Evolutionary conservation across 495 filamentous ascomycete species (phyloP).

Genomic region (Rhypophila decipiens): DNA sequence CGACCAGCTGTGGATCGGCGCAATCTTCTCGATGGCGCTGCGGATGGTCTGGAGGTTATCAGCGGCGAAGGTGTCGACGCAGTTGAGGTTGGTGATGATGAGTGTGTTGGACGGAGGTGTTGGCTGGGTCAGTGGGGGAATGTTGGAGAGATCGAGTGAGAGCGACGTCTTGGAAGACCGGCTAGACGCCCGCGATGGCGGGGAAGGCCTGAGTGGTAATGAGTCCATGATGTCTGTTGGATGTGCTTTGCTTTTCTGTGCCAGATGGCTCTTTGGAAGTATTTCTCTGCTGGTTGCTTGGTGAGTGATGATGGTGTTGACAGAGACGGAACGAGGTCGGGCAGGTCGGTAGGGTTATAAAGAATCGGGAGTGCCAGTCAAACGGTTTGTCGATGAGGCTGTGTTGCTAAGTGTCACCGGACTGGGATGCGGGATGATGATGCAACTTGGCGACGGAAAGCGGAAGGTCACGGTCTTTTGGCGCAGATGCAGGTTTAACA

Average conservation of each 20-base stretch:
- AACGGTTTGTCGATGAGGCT: neutral
- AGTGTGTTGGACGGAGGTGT: conserved; percentile 88
- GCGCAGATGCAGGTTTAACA: no score
- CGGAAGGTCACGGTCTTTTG: no score
- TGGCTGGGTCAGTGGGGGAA: conserved; percentile 74
- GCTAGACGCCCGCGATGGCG: conserved; percentile 27
- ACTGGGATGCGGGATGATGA: no score
- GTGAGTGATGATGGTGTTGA: neutral
- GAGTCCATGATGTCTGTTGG: neutral
- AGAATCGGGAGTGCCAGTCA: neutral
- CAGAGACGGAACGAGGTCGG: neutral
- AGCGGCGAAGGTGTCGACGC: conserved; percentile 71
- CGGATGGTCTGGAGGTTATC: conserved; percentile 71
- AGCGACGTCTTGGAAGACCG: conserved; percentile 48
- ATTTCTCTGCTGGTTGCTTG: neutral
- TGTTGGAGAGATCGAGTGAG: conserved; percentile 71
- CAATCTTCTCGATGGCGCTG: conserved; percentile 58
- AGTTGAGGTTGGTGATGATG: conserved; percentile 81
- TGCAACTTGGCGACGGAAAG: no score
- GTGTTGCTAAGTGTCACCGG: no score
- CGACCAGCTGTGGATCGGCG: conserved; percentile 77
- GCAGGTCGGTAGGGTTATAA: neutral
- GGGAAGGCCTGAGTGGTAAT: conserved; percentile 9
- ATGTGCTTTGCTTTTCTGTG: neutral
- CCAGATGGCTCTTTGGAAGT: no score